These are phyloP conservation scores for Chalaropsis thielavioides DNA, from an alignment of 2,329 filamentous ascomycete genomes.

Conservation along the genomic window DNA sequence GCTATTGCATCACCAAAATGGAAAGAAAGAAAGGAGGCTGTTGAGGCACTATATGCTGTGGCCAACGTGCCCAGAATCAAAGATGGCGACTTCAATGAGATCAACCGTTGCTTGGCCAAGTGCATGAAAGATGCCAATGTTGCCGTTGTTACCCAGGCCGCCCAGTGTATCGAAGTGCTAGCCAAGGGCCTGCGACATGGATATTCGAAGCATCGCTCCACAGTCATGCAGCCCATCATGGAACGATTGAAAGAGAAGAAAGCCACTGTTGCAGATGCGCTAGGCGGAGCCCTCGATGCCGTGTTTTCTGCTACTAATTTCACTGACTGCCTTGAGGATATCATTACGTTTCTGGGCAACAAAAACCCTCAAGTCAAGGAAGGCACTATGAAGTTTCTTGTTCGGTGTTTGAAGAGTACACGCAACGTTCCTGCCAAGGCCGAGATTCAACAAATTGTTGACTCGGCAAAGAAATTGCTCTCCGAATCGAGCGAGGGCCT, in stretches of 20 bases:
- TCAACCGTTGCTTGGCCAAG: conserved; percentile 74
- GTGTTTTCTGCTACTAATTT: conserved; percentile 53
- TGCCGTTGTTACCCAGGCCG: conserved; percentile 81
- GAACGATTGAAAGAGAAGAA: conserved; percentile 98
- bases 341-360: conserved; percentile 66
- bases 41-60: conserved; percentile 63
- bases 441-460: conserved; percentile 75
- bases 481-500: conserved; percentile 77
- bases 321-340: conserved; percentile 82
- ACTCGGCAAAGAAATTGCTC: conserved; percentile 74
- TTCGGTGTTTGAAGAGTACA: conserved; percentile 71
- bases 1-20: conserved; percentile 82
- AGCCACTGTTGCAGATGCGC: conserved; percentile 68
- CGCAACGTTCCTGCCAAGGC: conserved; percentile 69
- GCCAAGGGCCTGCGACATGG: conserved; percentile 68
- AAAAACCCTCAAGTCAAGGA: conserved; percentile 98
- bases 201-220: conserved; percentile 67
- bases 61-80: conserved; percentile 84
- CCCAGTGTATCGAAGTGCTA: conserved; percentile 79
- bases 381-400: conserved; percentile 85
- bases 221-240: conserved; percentile 77
- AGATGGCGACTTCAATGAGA: conserved; percentile 74
- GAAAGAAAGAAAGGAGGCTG: conserved; percentile 93
- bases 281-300: conserved; percentile 69
- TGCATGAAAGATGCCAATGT: conserved; percentile 99